Evolutionary conservation across 2,329 filamentous ascomycete genomes (phyloP), one percentile per base, ranked within the genome.

Genomic region (Monilinia fructigena): DNA sequence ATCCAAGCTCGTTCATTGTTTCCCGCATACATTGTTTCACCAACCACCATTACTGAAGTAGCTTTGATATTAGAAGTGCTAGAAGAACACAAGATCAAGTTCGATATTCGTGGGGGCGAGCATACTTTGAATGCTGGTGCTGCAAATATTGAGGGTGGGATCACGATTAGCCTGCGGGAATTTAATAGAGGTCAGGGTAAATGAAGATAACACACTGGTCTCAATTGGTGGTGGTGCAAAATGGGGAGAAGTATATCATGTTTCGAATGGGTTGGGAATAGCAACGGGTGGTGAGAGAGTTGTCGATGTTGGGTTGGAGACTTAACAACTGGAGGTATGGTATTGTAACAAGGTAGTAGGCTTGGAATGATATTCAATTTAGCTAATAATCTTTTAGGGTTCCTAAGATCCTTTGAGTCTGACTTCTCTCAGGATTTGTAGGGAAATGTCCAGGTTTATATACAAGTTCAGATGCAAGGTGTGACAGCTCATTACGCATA

Each of bases 101-200:
- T 73, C 48, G 69, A 72, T 0, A 67, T 73, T 11, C 71, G 70
- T 48, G 70, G 68, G 40, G 71, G 72, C 10, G 72, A 69, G 1
- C 71, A 74, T 38, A 67, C 53, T 0, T 50, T 67, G 8, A 71
- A 70, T 55, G 78, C 81, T 23, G 81, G 81, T 69, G 82, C 81
- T 48, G 79, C 83, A 1, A 86, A 80, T 69, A 80, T 83, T 59
- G 74, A 80, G 16, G 80, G 76, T 0, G 82, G 82, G 0, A 76
- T 83, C 1, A 73, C 83, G 4, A 80, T 87, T 68, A 82, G 82
- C 14, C 78, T 83, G 11, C 77, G 74, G 40, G 63, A 68, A 31
- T 47, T 47, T 75, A 26, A 70, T 72, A 40, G 26, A 70, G 28
- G 65, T 75, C 40, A 68, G 77, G 2, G 65, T 73, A 10, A 72